Evolutionary conservation across 768 basidiomycete species (phyloP).

Genomic region (Lentinula raphanica): DNA sequence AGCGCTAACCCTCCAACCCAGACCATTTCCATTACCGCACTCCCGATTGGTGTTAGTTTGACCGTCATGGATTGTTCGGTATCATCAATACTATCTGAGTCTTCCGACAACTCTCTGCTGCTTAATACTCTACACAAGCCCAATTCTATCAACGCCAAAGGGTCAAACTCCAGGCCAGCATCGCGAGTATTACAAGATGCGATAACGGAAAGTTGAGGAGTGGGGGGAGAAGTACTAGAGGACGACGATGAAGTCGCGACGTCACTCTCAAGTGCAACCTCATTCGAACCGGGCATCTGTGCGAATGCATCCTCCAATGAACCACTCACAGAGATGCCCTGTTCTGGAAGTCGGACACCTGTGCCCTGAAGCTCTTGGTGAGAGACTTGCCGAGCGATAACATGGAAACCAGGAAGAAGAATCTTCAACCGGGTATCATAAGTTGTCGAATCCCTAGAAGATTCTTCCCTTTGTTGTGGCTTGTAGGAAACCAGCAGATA

Average conservation of each 20-base stretch:
- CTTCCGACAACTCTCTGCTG: background rate
- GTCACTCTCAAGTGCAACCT: background rate
- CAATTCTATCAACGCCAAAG: slow-evolving; percentile 49
- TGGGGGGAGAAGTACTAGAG: background rate
- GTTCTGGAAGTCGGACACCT: slow-evolving; percentile 43
- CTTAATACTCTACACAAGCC: slow-evolving; percentile 35
- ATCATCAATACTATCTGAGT: background rate
- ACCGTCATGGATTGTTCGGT: background rate
- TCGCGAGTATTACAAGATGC: slow-evolving; percentile 37
- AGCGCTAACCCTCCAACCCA: slow-evolving; percentile 8
- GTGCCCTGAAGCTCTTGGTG: slow-evolving; percentile 44
- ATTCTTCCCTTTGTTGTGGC: background rate
- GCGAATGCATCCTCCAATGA: slow-evolving; percentile 27
- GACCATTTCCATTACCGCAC: slow-evolving; percentile 8
- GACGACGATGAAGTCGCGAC: background rate
- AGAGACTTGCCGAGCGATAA: slow-evolving; percentile 45
- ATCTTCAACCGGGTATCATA: slow-evolving; percentile 14
- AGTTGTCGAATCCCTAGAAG: background rate
- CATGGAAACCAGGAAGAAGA: slow-evolving; percentile 40
- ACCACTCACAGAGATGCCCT: slow-evolving; percentile 41
- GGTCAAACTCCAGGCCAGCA: slow-evolving; percentile 46
- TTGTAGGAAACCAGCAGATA: slow-evolving; percentile 6
- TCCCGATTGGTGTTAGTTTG: slow-evolving; percentile 5
- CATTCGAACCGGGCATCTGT: background rate
- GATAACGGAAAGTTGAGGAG: slow-evolving; percentile 21